Percentiles rank a stretch among this genome's conserved stretches.
phyloP scores from a whole-genome alignment of 208 protist species.

The Willaertia magna region DNA sequence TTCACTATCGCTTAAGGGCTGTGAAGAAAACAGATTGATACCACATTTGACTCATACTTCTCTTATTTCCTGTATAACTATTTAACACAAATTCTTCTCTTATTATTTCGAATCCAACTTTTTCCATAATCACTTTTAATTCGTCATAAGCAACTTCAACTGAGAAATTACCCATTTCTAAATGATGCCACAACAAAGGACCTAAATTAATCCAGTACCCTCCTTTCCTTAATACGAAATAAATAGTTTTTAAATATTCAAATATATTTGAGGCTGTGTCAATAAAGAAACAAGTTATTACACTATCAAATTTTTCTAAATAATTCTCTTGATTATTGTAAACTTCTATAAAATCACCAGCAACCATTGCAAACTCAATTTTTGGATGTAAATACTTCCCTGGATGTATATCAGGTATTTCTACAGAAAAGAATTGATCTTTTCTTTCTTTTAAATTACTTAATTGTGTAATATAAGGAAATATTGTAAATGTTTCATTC shows the following conservation, averaged over 20 bases:
- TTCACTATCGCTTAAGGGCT: background rate
- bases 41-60: conserved; percentile 71
- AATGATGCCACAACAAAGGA: conserved; percentile 86
- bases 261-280: conserved; percentile 91
- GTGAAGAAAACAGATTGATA: conserved; percentile 69
- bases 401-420: conserved; percentile 74
- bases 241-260: conserved; percentile 82
- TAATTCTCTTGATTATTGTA: conserved; percentile 59
- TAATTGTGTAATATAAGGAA: conserved; percentile 76
- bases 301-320: conserved; percentile 61
- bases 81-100: conserved; percentile 52
- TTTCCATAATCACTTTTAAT: conserved; percentile 55
- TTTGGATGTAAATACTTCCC: conserved; percentile 2
- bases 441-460: conserved; percentile 64
- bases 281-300: conserved; percentile 90
- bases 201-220: conserved; percentile 88
- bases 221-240: conserved; percentile 64
- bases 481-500: conserved; percentile 59
- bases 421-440: conserved; percentile 67
- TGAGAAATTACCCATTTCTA: conserved; percentile 59
- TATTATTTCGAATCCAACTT: conserved; percentile 55
- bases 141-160: conserved; percentile 75
- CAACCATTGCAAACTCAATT: conserved; percentile 83
- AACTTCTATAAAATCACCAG: conserved; percentile 87
- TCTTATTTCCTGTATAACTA: conserved; percentile 72